phyloP scores from a whole-genome alignment of 2,329 filamentous ascomycete genomes.

The Fusarium mexicanum region DNA sequence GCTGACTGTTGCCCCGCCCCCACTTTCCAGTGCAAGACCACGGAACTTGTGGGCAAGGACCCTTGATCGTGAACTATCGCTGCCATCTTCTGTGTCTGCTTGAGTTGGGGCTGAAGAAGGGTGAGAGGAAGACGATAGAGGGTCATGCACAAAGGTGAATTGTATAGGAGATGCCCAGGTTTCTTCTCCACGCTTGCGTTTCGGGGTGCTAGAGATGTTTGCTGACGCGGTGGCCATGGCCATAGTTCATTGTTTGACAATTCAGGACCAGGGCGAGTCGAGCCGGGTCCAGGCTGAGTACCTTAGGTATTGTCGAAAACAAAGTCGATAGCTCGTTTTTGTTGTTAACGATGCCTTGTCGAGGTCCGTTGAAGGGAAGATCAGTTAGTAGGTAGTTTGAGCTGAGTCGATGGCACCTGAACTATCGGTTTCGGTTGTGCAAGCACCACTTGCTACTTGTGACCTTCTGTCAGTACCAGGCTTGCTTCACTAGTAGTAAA shows the following conservation, averaged over 20 bases:
- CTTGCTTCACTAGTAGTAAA: not conserved
- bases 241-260: constrained; percentile 34
- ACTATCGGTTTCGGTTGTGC: constrained; percentile 22
- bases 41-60: constrained; percentile 62
- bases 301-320: not conserved
- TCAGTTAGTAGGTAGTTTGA: not conserved
- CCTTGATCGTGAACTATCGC: constrained; percentile 61
- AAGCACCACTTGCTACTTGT: constrained; percentile 28
- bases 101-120: constrained; percentile 35
- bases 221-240: constrained; percentile 39
- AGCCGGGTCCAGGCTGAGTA: not conserved
- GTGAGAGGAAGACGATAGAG: constrained; percentile 33
- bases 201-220: constrained; percentile 53
- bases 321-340: not conserved
- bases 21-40: constrained; percentile 58
- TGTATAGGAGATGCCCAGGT: constrained; percentile 47
- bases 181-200: constrained; percentile 57
- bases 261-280: not conserved
- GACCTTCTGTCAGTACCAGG: not conserved
- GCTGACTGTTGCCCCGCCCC: constrained; percentile 55
- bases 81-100: constrained; percentile 55
- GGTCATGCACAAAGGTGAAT: constrained; percentile 63
- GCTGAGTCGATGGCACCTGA: not conserved
- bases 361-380: constrained; percentile 4
- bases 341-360: not conserved